phyloP scores from a whole-genome alignment of 192 early-diverging fungal genomes.

The Gamsiella multidivaricata region DNA sequence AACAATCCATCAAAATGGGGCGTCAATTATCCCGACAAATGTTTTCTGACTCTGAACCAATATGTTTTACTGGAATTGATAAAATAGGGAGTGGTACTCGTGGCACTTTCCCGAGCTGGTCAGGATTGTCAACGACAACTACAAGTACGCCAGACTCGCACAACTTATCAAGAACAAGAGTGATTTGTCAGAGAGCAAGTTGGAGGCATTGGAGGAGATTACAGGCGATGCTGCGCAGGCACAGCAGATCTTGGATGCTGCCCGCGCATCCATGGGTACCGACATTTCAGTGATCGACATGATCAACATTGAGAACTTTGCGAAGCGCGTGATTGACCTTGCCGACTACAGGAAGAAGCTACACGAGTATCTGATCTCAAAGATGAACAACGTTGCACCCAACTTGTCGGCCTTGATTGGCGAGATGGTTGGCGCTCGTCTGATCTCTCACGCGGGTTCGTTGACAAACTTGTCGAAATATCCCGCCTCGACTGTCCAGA shows the following conservation, averaged over 20 bases:
- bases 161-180: slow-evolving; percentile 93
- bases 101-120: slow-evolving; percentile 99
- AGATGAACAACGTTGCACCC: slow-evolving; percentile 97
- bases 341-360: slow-evolving; percentile 95
- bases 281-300: slow-evolving; percentile 96
- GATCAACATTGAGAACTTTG: slow-evolving; percentile 95
- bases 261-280: slow-evolving; percentile 97
- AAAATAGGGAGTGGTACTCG: slow-evolving; percentile 98
- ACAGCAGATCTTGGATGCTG: slow-evolving; percentile 92
- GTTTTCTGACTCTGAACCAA: neutral
- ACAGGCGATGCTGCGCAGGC: slow-evolving; percentile 82
- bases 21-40: neutral
- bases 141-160: slow-evolving; percentile 89
- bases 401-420: slow-evolving; percentile 96
- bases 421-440: slow-evolving; percentile 93
- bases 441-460: slow-evolving; percentile 96
- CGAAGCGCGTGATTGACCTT: slow-evolving; percentile 89
- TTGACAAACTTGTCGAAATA: slow-evolving; percentile 97
- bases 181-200: slow-evolving; percentile 78
- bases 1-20: neutral
- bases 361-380: slow-evolving; percentile 90
- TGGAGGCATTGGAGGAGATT: slow-evolving; percentile 86
- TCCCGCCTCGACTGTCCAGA: slow-evolving; percentile 97
- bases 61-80: too few relatives aligned
- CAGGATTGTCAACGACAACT: slow-evolving; percentile 95